Percentiles rank a stretch among this genome's conserved stretches.
Conservation (phyloP, 2,329 filamentous ascomycete species). For the Ophiostoma ulmi region DNA sequence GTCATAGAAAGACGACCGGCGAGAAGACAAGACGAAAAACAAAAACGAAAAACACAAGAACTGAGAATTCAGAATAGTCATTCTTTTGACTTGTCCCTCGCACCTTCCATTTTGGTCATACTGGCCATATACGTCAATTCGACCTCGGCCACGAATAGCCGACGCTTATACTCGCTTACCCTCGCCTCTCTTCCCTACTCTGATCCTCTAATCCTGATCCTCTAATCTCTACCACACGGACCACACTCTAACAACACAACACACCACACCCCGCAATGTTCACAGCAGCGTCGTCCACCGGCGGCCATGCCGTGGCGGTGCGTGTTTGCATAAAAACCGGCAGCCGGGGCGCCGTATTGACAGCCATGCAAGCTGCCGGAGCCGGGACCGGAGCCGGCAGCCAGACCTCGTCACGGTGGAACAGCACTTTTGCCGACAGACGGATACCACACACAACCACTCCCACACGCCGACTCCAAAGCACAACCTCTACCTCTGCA, state of each 20-base stretch:
- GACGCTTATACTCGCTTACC: conserved; percentile 8
- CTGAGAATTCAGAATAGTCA: neutral
- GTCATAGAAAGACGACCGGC: conserved; percentile 4
- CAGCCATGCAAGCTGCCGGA: conserved; percentile 12
- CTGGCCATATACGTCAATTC: neutral
- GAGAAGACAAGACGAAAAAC: neutral
- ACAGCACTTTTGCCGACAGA: conserved; percentile 10
- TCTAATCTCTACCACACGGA: neutral
- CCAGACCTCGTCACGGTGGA: conserved; percentile 18
- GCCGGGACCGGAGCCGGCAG: neutral
- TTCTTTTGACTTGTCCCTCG: neutral
- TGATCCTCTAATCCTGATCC: neutral
- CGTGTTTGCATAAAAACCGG: conserved; percentile 20
- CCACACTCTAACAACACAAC: neutral
- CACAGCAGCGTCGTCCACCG: conserved; percentile 19
- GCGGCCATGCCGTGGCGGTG: conserved; percentile 21
- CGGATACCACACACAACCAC: conserved; percentile 2
- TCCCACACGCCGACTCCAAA: neutral
- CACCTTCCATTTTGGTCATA: neutral
- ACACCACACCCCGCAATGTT: conserved; percentile 16
- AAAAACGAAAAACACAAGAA: neutral
- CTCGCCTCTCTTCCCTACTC: neutral
- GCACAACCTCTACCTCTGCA: neutral
- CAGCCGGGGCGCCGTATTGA: conserved; percentile 15
- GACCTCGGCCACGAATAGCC: conserved; percentile 6